Percentiles rank a stretch among this genome's conserved stretches.
These are phyloP conservation scores for Stygiomarasmius scandens DNA, from an alignment of 1,284 basidiomycete species.

Conservation along the genomic window DNA sequence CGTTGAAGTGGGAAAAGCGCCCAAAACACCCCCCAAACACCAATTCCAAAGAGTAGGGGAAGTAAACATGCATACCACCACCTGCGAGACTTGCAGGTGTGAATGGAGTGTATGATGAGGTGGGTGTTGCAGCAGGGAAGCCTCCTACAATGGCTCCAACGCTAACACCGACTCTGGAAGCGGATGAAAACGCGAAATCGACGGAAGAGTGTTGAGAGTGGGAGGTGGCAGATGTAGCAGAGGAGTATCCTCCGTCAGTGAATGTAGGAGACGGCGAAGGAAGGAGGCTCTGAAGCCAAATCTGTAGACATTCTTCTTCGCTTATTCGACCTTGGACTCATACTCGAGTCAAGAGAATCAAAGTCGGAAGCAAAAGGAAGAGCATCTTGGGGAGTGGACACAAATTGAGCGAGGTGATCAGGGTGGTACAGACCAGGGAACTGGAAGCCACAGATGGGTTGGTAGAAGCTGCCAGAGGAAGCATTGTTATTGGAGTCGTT, in stretches of 20 bases:
- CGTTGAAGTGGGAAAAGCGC: too few relatives aligned
- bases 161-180: too few relatives aligned
- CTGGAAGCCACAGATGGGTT: slow-evolving; percentile 35
- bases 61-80: too few relatives aligned
- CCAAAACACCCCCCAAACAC: too few relatives aligned
- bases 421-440: slow-evolving; percentile 75
- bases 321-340: slow-evolving; percentile 50
- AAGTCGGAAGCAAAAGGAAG: slow-evolving; percentile 46
- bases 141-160: too few relatives aligned
- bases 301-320: slow-evolving; percentile 74
- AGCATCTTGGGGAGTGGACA: slow-evolving; percentile 47
- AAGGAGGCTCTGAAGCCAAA: slow-evolving; percentile 66
- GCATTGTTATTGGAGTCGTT: slow-evolving; percentile 10
- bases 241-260: slow-evolving; percentile 44
- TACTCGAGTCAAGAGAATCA: slow-evolving; percentile 39
- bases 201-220: slow-evolving; percentile 55
- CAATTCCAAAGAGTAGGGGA: too few relatives aligned
- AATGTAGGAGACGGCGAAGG: slow-evolving; percentile 61
- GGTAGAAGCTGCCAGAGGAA: slow-evolving; percentile 1
- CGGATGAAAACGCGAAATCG: slow-evolving; percentile 59
- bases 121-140: too few relatives aligned
- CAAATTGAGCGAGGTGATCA: slow-evolving; percentile 59
- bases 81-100: too few relatives aligned
- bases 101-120: too few relatives aligned
- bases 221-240: slow-evolving; percentile 41